Evolutionary conservation across 441 rosid genomes (phyloP).

Genomic region (Iberis amara): DNA sequence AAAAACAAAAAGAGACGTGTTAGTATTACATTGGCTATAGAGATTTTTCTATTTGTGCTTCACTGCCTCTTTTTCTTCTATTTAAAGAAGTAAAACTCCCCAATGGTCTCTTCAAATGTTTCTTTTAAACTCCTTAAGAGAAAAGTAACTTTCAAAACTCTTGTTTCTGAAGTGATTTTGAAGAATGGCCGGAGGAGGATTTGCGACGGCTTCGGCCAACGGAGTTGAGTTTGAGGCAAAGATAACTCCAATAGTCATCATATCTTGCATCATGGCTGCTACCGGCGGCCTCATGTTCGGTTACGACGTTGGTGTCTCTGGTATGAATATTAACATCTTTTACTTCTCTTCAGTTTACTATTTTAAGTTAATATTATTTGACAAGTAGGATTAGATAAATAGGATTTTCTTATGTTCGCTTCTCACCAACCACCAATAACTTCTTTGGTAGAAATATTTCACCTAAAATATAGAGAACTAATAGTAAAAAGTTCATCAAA

Average conservation of each 20-base stretch:
- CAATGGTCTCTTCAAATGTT: constrained; percentile 13
- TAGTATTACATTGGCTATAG: not conserved
- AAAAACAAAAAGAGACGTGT: constrained; percentile 24
- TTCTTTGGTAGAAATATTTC: constrained; percentile 14
- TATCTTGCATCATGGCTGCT: constrained; percentile 86
- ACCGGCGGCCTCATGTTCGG: constrained; percentile 96
- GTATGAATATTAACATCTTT: constrained; percentile 39
- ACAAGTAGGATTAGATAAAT: too few species aligned
- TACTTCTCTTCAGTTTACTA: too few species aligned
- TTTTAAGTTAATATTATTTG: too few species aligned
- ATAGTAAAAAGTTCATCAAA: not conserved
- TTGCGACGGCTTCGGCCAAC: constrained; percentile 45
- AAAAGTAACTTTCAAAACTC: not conserved
- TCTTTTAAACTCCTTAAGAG: constrained; percentile 11
- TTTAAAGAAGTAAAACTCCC: constrained; percentile 18
- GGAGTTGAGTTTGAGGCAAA: constrained; percentile 74
- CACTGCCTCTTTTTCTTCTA: constrained; percentile 15
- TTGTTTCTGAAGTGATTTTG: not conserved
- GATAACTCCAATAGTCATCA: constrained; percentile 76
- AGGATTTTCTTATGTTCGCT: not conserved
- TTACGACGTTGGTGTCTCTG: constrained; percentile 83
- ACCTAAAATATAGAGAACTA: constrained; percentile 7
- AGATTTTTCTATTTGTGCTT: constrained; percentile 9
- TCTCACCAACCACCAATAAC: constrained; percentile 15
- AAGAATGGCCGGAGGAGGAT: constrained; percentile 67